phyloP scores from a whole-genome alignment of 1,284 basidiomycete species.

The Earliella scabrosa region DNA sequence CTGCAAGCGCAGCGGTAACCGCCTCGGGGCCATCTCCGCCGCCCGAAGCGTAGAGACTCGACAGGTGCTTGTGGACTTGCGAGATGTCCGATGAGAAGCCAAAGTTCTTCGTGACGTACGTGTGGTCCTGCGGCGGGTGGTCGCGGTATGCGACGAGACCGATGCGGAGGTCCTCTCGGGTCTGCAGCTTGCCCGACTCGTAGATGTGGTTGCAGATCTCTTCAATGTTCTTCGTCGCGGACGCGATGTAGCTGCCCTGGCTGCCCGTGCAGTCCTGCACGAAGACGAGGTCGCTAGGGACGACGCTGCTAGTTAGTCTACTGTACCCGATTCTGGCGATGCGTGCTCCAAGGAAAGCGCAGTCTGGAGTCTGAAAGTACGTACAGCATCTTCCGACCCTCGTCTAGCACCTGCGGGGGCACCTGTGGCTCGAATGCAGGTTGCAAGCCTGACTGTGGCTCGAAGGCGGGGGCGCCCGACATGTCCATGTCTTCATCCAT shows the following conservation, averaged over 20 bases:
- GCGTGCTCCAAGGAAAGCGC: background rate
- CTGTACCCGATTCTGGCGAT: background rate
- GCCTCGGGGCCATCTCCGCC: constrained; percentile 99
- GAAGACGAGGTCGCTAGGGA: constrained; percentile 80
- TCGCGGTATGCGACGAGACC: constrained; percentile 92
- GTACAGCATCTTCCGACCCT: constrained; percentile 75
- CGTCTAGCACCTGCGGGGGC: constrained; percentile 33
- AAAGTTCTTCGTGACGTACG: constrained; percentile 92
- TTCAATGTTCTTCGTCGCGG: constrained; percentile 98
- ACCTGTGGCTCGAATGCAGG: constrained; percentile 41
- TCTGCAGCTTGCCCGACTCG: constrained; percentile 89
- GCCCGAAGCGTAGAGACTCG: constrained; percentile 88
- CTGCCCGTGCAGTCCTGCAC: constrained; percentile 93
- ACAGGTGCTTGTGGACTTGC: constrained; percentile 86
- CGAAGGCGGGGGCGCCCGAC: constrained; percentile 38
- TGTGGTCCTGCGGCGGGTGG: constrained; percentile 95
- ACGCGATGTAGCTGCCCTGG: constrained; percentile 83
- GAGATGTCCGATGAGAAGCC: constrained; percentile 93
- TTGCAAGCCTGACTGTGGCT: constrained; percentile 21
- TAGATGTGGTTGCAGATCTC: constrained; percentile 96
- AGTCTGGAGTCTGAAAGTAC: constrained; percentile 34
- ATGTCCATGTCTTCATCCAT: constrained; percentile 85
- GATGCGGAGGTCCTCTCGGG: constrained; percentile 87
- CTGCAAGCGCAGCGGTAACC: constrained; percentile 92
- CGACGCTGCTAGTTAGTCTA: constrained; percentile 10